Evolutionary conservation across 179 eudicot genomes (phyloP).

Genomic region (Silene coronaria): DNA sequence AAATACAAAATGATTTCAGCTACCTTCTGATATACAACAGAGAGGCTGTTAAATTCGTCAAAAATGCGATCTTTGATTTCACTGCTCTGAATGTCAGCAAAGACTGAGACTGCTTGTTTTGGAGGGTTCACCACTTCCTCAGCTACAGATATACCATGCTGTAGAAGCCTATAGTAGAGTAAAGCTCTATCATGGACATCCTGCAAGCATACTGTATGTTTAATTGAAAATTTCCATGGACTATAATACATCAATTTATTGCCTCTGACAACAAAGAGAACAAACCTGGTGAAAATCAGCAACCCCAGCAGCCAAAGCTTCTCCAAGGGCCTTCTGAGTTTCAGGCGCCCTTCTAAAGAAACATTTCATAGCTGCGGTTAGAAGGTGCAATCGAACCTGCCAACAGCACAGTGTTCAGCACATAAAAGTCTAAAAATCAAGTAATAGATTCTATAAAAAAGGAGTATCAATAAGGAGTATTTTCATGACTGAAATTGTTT

Average conservation of each 20-base stretch:
- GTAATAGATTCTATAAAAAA: background rate
- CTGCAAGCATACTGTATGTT: conserved; percentile 41
- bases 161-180: conserved; percentile 88
- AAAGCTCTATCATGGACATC: conserved; percentile 98
- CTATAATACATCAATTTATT: background rate
- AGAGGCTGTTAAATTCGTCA: conserved; percentile 94
- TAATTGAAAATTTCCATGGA: background rate
- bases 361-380: conserved; percentile 90
- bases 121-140: conserved; percentile 90
- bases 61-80: conserved; percentile 97
- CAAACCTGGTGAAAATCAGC: conserved; percentile 96
- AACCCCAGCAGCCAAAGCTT: conserved; percentile 87
- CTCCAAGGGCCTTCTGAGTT: conserved; percentile 88
- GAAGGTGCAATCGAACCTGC: conserved; percentile 94
- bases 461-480: background rate
- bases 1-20: conserved; percentile 7
- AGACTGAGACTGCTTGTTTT: conserved; percentile 98
- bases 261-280: conserved; percentile 5
- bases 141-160: conserved; percentile 61
- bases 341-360: conserved; percentile 97
- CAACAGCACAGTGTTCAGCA: conserved; percentile 21
- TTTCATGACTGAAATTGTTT: background rate
- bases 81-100: conserved; percentile 91
- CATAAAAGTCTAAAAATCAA: background rate
- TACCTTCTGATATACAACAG: conserved; percentile 95